phyloP scores from a whole-genome alignment of 176 grass and related monocot species.

The Aegilops bicornis region DNA sequence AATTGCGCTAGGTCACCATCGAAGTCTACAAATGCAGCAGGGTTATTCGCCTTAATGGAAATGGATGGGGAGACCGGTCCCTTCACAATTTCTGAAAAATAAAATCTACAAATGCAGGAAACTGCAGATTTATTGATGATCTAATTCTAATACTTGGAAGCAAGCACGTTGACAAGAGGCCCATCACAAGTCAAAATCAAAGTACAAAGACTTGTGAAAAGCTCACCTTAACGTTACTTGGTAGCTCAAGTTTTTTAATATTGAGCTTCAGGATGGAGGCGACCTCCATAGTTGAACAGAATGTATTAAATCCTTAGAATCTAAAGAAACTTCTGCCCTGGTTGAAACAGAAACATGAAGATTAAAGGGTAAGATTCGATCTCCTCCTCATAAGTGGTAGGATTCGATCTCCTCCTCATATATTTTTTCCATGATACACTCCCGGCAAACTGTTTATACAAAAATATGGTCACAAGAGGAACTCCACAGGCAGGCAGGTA shows the following conservation, averaged over 20 bases:
- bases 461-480: constrained; percentile 5
- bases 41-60: background rate
- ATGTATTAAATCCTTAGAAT: background rate
- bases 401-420: background rate
- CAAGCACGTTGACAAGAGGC: background rate
- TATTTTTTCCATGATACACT: too few relatives aligned
- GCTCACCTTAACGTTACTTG: constrained; percentile 69
- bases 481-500: background rate
- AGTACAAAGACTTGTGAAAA: background rate
- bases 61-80: background rate
- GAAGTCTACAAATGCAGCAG: background rate
- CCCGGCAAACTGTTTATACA: too few relatives aligned
- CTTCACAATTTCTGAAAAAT: background rate
- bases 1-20: too few relatives aligned
- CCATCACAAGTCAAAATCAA: too few relatives aligned
- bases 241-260: constrained; percentile 56
- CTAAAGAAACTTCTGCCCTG: background rate
- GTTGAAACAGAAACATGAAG: too few relatives aligned
- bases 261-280: constrained; percentile 80
- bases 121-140: constrained; percentile 8
- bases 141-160: constrained; percentile 5
- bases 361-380: too few relatives aligned
- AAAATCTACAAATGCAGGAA: background rate
- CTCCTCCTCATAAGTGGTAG: too few relatives aligned
- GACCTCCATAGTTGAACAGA: constrained; percentile 37